These are phyloP conservation scores for Lachancea mirantina DNA, from an alignment of 805 yeast species.

Conservation along the genomic window DNA sequence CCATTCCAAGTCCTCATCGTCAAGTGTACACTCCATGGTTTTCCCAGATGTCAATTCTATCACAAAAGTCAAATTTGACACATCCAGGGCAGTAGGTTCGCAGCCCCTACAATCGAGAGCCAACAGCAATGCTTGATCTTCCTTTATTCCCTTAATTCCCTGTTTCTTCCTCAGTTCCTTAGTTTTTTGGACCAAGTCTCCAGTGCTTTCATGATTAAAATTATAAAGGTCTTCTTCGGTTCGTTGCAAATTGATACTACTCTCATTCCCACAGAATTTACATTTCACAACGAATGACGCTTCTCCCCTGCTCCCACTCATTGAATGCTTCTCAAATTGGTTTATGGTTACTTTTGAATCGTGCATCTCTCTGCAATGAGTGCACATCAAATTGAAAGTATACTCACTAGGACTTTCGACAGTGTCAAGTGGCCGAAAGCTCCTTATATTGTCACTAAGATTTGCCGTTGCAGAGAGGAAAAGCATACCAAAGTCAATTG, in stretches of 20 bases:
- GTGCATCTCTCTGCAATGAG: slow-evolving; percentile 72
- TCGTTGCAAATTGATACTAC: slow-evolving; percentile 20
- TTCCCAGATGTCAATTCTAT: slow-evolving; percentile 22
- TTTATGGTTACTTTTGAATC: slow-evolving; percentile 64
- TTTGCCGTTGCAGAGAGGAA: slow-evolving; percentile 23
- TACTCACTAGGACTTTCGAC: slow-evolving; percentile 61
- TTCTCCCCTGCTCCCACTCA: slow-evolving; percentile 69
- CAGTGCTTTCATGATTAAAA: slow-evolving; percentile 11
- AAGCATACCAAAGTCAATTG: slow-evolving; percentile 18
- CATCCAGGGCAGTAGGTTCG: slow-evolving; percentile 60
- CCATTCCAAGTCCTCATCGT: slow-evolving; percentile 79
- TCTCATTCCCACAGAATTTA: slow-evolving; percentile 44
- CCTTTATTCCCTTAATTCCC: slow-evolving; percentile 17
- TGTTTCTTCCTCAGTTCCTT: slow-evolving; percentile 24
- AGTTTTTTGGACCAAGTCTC: slow-evolving; percentile 12
- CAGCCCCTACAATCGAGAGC: slow-evolving; percentile 83
- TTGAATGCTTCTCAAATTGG: slow-evolving; percentile 54
- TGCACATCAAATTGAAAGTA: slow-evolving; percentile 67
- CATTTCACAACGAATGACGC: slow-evolving; percentile 80
- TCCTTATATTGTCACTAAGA: slow-evolving; percentile 42
- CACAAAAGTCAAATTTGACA: slow-evolving; percentile 34
- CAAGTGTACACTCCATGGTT: slow-evolving; percentile 35
- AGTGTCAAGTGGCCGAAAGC: slow-evolving; percentile 54
- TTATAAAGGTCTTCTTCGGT: slow-evolving; percentile 24
- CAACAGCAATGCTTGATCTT: slow-evolving; percentile 37